These are phyloP conservation scores for Nicotiana sylvestris DNA, from an alignment of 257 asterid genomes.

Conservation along the genomic window DNA sequence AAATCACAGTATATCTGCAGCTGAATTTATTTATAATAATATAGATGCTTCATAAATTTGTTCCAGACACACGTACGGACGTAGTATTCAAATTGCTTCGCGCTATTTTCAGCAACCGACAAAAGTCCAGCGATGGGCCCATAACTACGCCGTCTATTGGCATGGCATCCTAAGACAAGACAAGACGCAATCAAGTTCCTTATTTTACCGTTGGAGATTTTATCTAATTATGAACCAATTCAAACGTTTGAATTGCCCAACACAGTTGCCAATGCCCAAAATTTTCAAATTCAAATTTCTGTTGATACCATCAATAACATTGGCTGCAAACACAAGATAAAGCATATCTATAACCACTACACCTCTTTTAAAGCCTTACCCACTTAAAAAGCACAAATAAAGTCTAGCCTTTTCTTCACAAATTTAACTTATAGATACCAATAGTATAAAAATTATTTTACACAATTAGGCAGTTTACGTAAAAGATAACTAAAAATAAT, in stretches of 20 bases:
- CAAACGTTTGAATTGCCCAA: conserved; percentile 1
- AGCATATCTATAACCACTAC: conserved; percentile 15
- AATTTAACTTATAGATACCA: no score
- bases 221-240: not conserved
- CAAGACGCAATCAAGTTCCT: not conserved
- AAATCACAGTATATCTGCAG: not conserved
- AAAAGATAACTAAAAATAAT: no score
- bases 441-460: no score
- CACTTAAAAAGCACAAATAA: not conserved
- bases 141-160: not conserved
- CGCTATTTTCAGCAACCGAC: not conserved
- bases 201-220: conserved; percentile 24
- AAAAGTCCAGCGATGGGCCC: not conserved
- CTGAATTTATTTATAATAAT: not conserved
- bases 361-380: conserved; percentile 13
- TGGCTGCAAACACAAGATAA: conserved; percentile 28
- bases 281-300: conserved; percentile 71
- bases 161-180: not conserved
- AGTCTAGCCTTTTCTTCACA: no score
- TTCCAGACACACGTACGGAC: not conserved
- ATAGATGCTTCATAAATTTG: not conserved
- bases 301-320: conserved; percentile 31
- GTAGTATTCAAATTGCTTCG: not conserved
- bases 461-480: no score
- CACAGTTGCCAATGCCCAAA: conserved; percentile 34